phyloP scores from a whole-genome alignment of 2,329 filamentous ascomycete genomes.

The Xylariaceae sp. region DNA sequence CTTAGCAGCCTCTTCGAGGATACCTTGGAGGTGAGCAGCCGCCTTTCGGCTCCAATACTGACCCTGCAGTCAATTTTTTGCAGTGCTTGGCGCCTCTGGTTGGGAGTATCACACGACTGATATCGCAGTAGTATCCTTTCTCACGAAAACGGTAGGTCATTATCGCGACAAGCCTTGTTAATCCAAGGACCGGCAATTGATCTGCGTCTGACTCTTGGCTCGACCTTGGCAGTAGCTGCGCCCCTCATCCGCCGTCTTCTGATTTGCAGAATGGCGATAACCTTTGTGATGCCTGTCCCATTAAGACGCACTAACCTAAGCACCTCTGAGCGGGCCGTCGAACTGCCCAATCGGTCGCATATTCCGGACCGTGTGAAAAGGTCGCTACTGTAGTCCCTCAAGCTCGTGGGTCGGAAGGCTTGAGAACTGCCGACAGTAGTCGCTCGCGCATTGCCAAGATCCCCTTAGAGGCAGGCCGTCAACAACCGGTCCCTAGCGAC shows the following conservation, averaged over 20 bases:
- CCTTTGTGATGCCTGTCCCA: slow-evolving; percentile 5
- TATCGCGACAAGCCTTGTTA: slow-evolving; percentile 29
- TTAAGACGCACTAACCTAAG: slow-evolving; percentile 1
- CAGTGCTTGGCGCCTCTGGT: slow-evolving; percentile 13
- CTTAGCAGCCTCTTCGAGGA: not conserved
- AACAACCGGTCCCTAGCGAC: slow-evolving; percentile 7
- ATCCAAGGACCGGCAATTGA: slow-evolving; percentile 24
- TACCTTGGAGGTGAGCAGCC: not conserved
- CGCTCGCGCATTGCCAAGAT: slow-evolving; percentile 14
- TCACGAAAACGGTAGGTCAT: slow-evolving; percentile 39
- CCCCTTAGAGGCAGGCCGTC: not conserved
- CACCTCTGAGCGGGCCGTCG: not conserved
- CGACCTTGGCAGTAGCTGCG: slow-evolving; percentile 27
- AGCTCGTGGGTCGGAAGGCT: slow-evolving; percentile 11
- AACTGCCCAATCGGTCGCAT: slow-evolving; percentile 24
- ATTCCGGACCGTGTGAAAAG: slow-evolving; percentile 19
- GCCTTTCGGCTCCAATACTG: slow-evolving; percentile 8
- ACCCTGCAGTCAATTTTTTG: slow-evolving; percentile 24
- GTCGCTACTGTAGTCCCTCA: slow-evolving; percentile 16
- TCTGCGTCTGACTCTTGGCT: slow-evolving; percentile 25
- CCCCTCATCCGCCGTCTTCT: slow-evolving; percentile 14
- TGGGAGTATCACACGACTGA: slow-evolving; percentile 34
- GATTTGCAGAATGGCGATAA: slow-evolving; percentile 17
- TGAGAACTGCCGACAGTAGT: slow-evolving; percentile 17
- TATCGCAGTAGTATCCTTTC: slow-evolving; percentile 37